A percentile compares a stretch with the other conserved stretches of the same genome.
Evolutionary conservation across 352 stramenopile species (phyloP).

Genomic region (Saprolegnia parasitica): DNA sequence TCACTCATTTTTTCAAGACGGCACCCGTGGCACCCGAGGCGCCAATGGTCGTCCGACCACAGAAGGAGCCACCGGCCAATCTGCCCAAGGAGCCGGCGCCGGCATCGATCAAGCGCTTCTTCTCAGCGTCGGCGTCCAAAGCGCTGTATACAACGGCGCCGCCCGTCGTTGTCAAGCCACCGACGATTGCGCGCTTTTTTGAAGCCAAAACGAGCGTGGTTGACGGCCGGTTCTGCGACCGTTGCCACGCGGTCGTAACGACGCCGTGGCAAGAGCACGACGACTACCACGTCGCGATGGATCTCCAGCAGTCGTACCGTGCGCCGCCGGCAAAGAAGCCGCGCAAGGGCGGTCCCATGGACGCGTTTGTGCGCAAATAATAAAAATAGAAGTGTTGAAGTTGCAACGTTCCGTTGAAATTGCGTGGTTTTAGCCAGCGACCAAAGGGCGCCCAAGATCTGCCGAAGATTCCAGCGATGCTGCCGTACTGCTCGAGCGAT

Average conservation of each 20-base stretch:
- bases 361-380: constrained; percentile 39
- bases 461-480: constrained; percentile 1
- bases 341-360: constrained; percentile 39
- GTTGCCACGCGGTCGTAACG: constrained; percentile 37
- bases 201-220: neutral
- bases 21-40: constrained; percentile 1
- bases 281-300: constrained; percentile 56
- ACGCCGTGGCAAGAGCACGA: constrained; percentile 44
- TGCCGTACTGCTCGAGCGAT: constrained; percentile 27
- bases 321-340: constrained; percentile 27
- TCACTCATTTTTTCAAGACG: constrained; percentile 61
- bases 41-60: neutral
- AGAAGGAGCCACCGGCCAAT: constrained; percentile 1
- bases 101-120: constrained; percentile 20
- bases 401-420: neutral
- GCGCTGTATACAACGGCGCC: neutral
- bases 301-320: constrained; percentile 28
- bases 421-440: neutral
- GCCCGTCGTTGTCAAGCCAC: neutral
- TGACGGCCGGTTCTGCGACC: constrained; percentile 34
- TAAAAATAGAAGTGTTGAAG: neutral
- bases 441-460: neutral
- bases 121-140: constrained; percentile 8
- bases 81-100: neutral
- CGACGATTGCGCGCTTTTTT: constrained; percentile 15